Evolutionary conservation across 2,329 filamentous ascomycete genomes (phyloP).

Genomic region (Aspergillus sp.): DNA sequence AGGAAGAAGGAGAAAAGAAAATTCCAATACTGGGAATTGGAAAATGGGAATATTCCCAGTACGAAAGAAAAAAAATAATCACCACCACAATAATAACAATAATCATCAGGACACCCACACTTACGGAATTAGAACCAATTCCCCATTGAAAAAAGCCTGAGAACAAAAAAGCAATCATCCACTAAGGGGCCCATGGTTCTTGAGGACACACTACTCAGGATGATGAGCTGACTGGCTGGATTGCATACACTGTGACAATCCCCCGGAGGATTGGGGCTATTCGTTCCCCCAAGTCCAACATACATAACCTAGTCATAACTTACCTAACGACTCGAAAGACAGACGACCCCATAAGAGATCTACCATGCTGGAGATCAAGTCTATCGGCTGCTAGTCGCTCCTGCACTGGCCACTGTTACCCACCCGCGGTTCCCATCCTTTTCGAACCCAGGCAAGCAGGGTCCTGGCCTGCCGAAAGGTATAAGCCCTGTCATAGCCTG

Average conservation of each 20-base stretch:
- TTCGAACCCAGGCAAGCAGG: conserved; percentile 10
- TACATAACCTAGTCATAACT: conserved; percentile 8
- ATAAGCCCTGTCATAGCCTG: conserved; percentile 24
- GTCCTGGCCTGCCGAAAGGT: conserved; percentile 13
- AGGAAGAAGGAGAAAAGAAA: conserved; percentile 7
- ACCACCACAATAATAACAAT: conserved; percentile 9
- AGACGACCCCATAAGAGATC: conserved; percentile 24
- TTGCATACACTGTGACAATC: not conserved
- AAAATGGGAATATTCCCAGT: not conserved
- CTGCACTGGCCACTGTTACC: conserved; percentile 33
- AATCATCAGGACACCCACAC: not conserved
- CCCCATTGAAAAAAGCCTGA: not conserved
- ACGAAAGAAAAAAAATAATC: conserved; percentile 6
- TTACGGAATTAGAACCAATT: not conserved
- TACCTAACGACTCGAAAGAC: conserved; percentile 7
- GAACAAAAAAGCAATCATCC: conserved; percentile 5
- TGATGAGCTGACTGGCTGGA: conserved; percentile 4
- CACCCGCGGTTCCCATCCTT: conserved; percentile 12
- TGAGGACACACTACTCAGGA: conserved; percentile 5
- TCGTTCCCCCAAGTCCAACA: conserved; percentile 8
- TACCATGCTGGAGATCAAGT: conserved; percentile 35
- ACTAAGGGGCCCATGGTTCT: not conserved
- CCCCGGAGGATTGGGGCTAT: conserved; percentile 21
- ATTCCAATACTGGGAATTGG: not conserved
- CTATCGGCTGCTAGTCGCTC: conserved; percentile 34